A percentile compares a stretch with the other conserved stretches of the same genome.
phyloP scores from a whole-genome alignment of 202 grass and related monocot species.

The Setaria viridis region DNA sequence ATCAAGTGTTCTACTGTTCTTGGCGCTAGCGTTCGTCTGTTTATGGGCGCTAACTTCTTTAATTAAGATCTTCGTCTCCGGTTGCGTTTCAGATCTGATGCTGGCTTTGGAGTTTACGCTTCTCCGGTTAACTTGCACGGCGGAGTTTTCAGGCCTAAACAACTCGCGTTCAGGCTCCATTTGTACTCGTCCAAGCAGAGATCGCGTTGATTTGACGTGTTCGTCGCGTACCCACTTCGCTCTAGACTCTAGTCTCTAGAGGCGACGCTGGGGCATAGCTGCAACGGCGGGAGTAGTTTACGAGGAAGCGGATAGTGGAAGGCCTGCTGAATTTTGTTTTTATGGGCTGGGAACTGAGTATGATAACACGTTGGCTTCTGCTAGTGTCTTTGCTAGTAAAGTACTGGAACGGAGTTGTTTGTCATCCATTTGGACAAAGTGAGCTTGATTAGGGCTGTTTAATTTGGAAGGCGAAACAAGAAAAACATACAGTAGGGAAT shows the following conservation, averaged over 20 bases:
- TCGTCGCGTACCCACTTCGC: background rate
- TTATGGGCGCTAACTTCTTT: background rate
- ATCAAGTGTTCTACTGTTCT: background rate
- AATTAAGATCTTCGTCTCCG: slow-evolving; percentile 25
- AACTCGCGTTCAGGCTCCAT: background rate
- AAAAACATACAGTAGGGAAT: background rate
- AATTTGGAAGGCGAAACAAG: background rate
- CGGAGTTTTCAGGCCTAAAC: background rate
- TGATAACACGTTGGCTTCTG: background rate
- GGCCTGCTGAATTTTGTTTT: slow-evolving; percentile 36
- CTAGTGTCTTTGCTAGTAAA: background rate
- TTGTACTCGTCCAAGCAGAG: background rate
- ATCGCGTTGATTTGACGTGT: background rate
- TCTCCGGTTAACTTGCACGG: slow-evolving; percentile 9
- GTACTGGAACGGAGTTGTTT: background rate
- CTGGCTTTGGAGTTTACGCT: slow-evolving; percentile 23
- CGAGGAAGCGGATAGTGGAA: background rate
- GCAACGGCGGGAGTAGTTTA: slow-evolving; percentile 22
- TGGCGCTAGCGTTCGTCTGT: slow-evolving; percentile 12
- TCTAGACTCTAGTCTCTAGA: background rate
- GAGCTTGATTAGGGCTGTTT: background rate
- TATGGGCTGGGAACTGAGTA: background rate
- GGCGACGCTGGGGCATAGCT: background rate
- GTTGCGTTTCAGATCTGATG: background rate
- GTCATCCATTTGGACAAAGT: background rate